Evolutionary conservation across 768 basidiomycete genomes (phyloP).

Genomic region (Tylopilus felleus): DNA sequence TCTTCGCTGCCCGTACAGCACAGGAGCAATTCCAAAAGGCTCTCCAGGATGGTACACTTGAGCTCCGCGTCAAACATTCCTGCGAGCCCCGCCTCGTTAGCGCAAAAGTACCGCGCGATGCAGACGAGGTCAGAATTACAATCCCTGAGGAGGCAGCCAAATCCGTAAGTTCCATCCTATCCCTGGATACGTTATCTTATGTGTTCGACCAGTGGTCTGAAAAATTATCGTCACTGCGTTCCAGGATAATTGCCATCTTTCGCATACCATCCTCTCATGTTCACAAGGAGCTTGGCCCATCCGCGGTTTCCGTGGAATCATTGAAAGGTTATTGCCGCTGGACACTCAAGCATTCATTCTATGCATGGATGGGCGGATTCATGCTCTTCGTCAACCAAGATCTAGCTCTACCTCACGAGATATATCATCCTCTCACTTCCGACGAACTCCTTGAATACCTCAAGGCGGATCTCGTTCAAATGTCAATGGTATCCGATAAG

Average conservation of each 20-base stretch:
- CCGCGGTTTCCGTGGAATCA: background rate
- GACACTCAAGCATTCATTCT: background rate
- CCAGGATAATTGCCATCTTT: background rate
- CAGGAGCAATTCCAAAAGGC: too few species aligned
- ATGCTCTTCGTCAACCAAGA: background rate
- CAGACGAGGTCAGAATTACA: background rate
- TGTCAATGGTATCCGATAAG: background rate
- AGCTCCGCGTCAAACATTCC: background rate
- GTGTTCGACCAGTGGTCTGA: background rate
- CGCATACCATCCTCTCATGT: background rate
- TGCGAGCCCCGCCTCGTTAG: background rate
- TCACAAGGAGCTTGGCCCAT: background rate
- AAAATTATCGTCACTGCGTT: background rate
- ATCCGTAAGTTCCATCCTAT: background rate
- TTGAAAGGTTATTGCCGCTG: background rate
- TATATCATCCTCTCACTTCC: background rate
- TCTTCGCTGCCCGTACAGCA: background rate
- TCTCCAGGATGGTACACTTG: background rate
- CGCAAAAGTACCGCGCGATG: background rate
- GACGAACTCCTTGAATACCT: background rate
- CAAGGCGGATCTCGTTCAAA: background rate
- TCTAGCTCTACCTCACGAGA: background rate
- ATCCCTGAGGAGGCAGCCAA: background rate
- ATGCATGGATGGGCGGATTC: background rate
- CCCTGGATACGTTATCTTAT: too few species aligned